Conservation (phyloP, 768 basidiomycete species). For the Candolleomyces efflorescens region DNA sequence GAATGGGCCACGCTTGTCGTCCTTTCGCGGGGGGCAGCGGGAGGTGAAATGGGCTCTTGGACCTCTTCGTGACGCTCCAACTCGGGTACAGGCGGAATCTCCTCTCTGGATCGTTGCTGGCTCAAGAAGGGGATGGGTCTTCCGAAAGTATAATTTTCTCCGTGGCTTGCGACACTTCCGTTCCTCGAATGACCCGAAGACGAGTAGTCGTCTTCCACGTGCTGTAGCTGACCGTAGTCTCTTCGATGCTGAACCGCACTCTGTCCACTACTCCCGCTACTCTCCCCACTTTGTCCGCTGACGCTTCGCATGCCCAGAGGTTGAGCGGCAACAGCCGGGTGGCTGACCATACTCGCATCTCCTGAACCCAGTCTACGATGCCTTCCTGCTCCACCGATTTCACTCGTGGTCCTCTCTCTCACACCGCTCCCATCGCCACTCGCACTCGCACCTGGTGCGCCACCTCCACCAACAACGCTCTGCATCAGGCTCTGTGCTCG, state of each 20-base stretch:
- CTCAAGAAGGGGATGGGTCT: slow-evolving; percentile 44
- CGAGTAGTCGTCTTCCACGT: slow-evolving; percentile 22
- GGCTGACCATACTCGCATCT: slow-evolving; percentile 4
- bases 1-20: background rate
- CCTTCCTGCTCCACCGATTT: slow-evolving; percentile 9
- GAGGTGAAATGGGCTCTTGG: no score
- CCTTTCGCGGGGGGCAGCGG: background rate
- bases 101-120: slow-evolving; percentile 21
- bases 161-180: slow-evolving; percentile 34
- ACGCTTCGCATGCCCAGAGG: slow-evolving; percentile 6
- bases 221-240: background rate
- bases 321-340: background rate
- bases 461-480: slow-evolving; percentile 48
- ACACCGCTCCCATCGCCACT: slow-evolving; percentile 29
- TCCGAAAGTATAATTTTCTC: slow-evolving; percentile 75
- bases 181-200: slow-evolving; percentile 45
- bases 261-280: slow-evolving; percentile 9
- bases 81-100: background rate
- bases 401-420: slow-evolving; percentile 19
- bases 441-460: slow-evolving; percentile 23
- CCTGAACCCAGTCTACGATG: slow-evolving; percentile 12
- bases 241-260: background rate
- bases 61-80: background rate
- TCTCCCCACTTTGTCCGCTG: slow-evolving; percentile 13
- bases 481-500: slow-evolving; percentile 67